Evolutionary conservation across 73 alveolate genomes (phyloP).

Genomic region (Paramecium pentaurelia): DNA sequence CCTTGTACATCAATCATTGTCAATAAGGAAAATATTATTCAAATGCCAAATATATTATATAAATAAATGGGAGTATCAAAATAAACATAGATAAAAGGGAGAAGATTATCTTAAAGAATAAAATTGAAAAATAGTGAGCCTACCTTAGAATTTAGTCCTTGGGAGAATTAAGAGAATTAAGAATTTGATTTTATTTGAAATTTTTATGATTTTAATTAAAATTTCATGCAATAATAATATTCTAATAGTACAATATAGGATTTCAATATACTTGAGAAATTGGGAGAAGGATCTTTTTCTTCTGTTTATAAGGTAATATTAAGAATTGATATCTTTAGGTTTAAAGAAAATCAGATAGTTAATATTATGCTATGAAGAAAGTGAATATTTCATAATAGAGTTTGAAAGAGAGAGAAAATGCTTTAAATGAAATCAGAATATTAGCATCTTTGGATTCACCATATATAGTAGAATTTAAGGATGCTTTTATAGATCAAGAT

Average conservation of each 20-base stretch:
- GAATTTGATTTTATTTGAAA: not conserved
- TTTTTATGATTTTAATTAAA: not conserved
- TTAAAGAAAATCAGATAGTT: slow-evolving; percentile 53
- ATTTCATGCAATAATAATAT: not conserved
- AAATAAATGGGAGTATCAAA: not conserved
- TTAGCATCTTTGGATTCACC: slow-evolving; percentile 57
- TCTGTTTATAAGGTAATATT: slow-evolving; percentile 29
- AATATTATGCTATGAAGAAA: slow-evolving; percentile 59
- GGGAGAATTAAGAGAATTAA: not conserved
- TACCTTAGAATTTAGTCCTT: not conserved
- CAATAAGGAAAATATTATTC: not conserved
- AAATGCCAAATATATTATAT: not conserved
- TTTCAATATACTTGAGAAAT: slow-evolving; percentile 37
- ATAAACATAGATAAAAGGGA: not conserved
- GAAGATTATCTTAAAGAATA: not conserved
- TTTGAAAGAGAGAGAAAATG: slow-evolving; percentile 59
- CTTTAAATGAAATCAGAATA: slow-evolving; percentile 62
- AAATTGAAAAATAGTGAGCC: not conserved
- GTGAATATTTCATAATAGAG: slow-evolving; percentile 47
- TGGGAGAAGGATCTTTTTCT: slow-evolving; percentile 59
- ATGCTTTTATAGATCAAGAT: slow-evolving; percentile 66
- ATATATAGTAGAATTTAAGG: slow-evolving; percentile 54
- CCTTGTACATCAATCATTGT: not conserved
- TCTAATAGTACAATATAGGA: slow-evolving; percentile 1
- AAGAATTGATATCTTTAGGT: not conserved